Conservation (phyloP, 1,284 basidiomycete genomes). For the Puccinia horiana region DNA sequence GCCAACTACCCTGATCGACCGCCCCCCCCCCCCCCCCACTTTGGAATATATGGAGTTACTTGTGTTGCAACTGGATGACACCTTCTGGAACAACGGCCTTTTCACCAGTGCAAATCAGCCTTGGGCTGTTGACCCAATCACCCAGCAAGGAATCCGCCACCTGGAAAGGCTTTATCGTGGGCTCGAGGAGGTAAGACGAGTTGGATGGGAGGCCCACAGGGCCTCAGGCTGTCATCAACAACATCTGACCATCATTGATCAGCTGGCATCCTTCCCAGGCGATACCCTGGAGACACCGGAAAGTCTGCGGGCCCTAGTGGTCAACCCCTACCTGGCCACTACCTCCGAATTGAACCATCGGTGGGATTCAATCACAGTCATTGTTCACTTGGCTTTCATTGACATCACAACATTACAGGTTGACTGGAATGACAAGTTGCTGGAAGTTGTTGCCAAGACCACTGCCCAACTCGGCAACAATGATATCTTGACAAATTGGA, state of each 20-base stretch:
- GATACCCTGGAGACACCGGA: background rate
- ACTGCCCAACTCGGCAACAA: background rate
- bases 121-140: conserved; percentile 1
- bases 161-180: background rate
- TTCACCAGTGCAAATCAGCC: conserved; percentile 20
- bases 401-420: background rate
- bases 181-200: background rate
- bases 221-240: background rate
- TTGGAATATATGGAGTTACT: background rate
- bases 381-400: background rate
- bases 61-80: background rate
- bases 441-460: background rate
- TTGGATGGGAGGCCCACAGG: conserved; percentile 2
- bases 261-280: background rate
- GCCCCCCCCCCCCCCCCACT: background rate
- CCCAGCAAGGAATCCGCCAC: conserved; percentile 1
- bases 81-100: conserved; percentile 25
- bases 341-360: background rate
- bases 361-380: background rate
- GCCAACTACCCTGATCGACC: background rate
- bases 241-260: background rate
- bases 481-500: background rate
- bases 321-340: background rate
- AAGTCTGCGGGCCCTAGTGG: background rate
- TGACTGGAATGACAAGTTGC: background rate